Percentiles rank a stretch among this genome's conserved stretches.
phyloP scores from a whole-genome alignment of 371 early-diverging fungal genomes.

The Apophysomyces elegans region DNA sequence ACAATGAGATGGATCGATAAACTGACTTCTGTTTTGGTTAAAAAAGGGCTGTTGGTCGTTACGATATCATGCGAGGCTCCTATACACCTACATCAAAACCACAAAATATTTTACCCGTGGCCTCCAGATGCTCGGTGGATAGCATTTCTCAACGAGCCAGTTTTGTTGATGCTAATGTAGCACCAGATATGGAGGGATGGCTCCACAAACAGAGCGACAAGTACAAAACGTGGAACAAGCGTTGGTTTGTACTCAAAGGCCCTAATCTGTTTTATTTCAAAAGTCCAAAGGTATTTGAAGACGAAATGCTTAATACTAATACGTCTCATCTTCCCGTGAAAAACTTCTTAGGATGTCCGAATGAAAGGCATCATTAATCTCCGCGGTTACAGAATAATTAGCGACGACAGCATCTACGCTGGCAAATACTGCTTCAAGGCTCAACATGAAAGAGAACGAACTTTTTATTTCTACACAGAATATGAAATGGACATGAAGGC shows the following conservation, averaged over 20 bases:
- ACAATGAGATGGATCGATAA: not conserved
- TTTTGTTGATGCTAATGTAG: conserved; percentile 6
- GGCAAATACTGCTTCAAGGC: conserved; percentile 69
- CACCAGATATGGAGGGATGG: conserved; percentile 64
- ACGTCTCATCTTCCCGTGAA: not conserved
- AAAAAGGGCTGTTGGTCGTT: conserved; percentile 1
- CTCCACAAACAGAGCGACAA: conserved; percentile 66
- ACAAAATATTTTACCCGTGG: conserved; percentile 17
- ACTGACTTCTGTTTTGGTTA: not conserved
- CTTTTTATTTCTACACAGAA: conserved; percentile 69
- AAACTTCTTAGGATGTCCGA: conserved; percentile 39
- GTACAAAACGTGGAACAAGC: conserved; percentile 67
- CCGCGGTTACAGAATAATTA: conserved; percentile 50
- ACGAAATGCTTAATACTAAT: not conserved
- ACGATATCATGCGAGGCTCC: conserved; percentile 16
- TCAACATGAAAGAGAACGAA: conserved; percentile 58
- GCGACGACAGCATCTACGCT: conserved; percentile 57
- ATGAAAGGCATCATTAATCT: conserved; percentile 56
- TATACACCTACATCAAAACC: conserved; percentile 26
- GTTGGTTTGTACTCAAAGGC: conserved; percentile 71
- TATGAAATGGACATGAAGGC: conserved; percentile 56
- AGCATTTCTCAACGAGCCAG: conserved; percentile 9
- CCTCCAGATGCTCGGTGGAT: conserved; percentile 14
- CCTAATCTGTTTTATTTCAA: conserved; percentile 64
- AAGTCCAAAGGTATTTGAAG: conserved; percentile 50